Evolutionary conservation across 495 filamentous ascomycete species (phyloP).

Genomic region (Pseudevernia furfuracea): DNA sequence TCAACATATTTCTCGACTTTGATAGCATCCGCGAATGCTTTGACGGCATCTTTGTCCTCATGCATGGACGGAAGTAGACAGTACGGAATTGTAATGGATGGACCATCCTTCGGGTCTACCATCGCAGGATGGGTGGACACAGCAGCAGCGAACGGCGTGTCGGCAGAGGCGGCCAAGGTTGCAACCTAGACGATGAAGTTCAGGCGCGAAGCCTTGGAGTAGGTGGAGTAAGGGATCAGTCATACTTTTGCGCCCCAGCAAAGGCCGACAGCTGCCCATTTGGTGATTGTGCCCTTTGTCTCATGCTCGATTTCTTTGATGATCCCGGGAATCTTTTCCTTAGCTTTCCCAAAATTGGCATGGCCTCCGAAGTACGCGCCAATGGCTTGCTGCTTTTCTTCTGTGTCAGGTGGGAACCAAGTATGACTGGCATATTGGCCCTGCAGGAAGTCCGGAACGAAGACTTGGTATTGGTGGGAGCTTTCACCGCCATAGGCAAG

Average conservation of each 20-base stretch:
- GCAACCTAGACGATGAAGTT: conserved; percentile 35
- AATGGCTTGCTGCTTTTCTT: conserved; percentile 55
- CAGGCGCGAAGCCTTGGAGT: not conserved
- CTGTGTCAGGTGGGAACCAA: conserved; percentile 58
- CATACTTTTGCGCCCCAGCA: conserved; percentile 78
- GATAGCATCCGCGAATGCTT: conserved; percentile 59
- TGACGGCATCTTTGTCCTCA: conserved; percentile 55
- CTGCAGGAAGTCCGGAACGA: conserved; percentile 64
- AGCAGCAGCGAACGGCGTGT: conserved; percentile 56
- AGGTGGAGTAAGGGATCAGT: not conserved
- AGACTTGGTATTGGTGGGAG: conserved; percentile 52
- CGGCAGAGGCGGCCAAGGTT: conserved; percentile 44
- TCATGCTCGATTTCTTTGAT: conserved; percentile 47
- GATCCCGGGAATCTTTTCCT: conserved; percentile 43
- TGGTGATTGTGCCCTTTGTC: conserved; percentile 45
- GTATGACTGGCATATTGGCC: conserved; percentile 48
- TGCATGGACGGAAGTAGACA: conserved; percentile 53
- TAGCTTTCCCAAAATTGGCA: conserved; percentile 44
- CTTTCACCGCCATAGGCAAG: conserved; percentile 48
- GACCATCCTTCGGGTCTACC: conserved; percentile 61
- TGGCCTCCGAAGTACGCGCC: conserved; percentile 52
- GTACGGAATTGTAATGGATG: conserved; percentile 33
- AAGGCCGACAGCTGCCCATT: conserved; percentile 76
- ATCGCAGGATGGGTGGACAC: conserved; percentile 74
- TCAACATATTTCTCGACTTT: conserved; percentile 62